These are phyloP conservation scores for Herpetomonas samuelpessoai DNA, from an alignment of 208 protist species.

Conservation along the genomic window DNA sequence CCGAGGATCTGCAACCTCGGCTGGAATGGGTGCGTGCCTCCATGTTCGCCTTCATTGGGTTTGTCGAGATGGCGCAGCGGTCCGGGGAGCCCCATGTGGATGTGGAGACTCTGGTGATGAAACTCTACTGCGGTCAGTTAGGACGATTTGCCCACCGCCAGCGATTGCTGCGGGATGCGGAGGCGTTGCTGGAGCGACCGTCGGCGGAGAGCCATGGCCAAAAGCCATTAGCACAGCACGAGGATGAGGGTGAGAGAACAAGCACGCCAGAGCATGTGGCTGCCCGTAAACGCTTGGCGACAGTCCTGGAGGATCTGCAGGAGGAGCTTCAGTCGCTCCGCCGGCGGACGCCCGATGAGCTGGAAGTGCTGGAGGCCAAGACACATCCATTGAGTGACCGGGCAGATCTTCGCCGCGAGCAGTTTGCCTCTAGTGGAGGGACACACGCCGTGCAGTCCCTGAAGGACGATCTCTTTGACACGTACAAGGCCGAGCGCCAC, in stretches of 20 bases:
- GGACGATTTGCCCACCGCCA: slow-evolving; percentile 22
- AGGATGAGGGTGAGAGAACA: no score
- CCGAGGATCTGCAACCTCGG: slow-evolving; percentile 68
- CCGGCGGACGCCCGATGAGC: slow-evolving; percentile 39
- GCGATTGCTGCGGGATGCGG: slow-evolving; percentile 13
- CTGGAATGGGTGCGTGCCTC: slow-evolving; percentile 82
- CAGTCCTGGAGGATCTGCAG: slow-evolving; percentile 8
- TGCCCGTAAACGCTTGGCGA: background rate
- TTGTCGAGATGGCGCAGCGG: slow-evolving; percentile 62
- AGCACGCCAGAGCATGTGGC: slow-evolving; percentile 1
- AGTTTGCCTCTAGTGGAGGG: slow-evolving; percentile 80
- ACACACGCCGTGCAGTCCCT: slow-evolving; percentile 70
- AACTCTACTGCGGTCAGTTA: slow-evolving; percentile 70
- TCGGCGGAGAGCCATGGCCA: no score
- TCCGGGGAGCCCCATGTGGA: slow-evolving; percentile 50
- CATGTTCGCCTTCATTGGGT: slow-evolving; percentile 79
- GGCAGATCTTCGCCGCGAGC: slow-evolving; percentile 53
- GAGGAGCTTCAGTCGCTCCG: slow-evolving; percentile 31
- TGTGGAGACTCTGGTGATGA: slow-evolving; percentile 44
- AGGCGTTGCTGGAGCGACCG: slow-evolving; percentile 1
- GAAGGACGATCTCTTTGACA: slow-evolving; percentile 56
- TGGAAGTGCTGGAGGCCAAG: slow-evolving; percentile 43
- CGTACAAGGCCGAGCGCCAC: slow-evolving; percentile 40
- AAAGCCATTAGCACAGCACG: no score
- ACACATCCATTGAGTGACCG: slow-evolving; percentile 66